Percentiles rank a stretch among this genome's conserved stretches.
phyloP scores from a whole-genome alignment of 202 grass and related monocot genomes.

The Zoysia matrella region DNA sequence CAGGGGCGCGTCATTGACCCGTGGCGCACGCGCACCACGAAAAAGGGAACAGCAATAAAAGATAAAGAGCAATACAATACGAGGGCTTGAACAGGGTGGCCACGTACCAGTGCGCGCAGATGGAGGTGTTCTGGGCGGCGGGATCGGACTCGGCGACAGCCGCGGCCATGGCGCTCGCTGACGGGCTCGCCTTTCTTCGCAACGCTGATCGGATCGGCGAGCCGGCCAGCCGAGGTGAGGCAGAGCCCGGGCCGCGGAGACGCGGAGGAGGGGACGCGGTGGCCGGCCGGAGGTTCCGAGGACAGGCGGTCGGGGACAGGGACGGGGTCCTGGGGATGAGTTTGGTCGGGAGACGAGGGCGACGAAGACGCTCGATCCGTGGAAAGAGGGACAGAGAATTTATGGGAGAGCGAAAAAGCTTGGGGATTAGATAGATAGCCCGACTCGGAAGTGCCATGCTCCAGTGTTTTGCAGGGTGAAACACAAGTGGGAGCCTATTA shows the following conservation, averaged over 20 bases:
- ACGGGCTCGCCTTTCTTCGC: slow-evolving; percentile 7
- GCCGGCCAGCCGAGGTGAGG: too few species aligned
- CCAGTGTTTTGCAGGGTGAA: too few species aligned
- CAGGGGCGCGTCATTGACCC: slow-evolving; percentile 8
- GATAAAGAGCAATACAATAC: background rate
- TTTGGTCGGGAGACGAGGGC: slow-evolving; percentile 20
- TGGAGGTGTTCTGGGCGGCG: slow-evolving; percentile 42
- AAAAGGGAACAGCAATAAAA: background rate
- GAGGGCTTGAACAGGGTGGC: background rate
- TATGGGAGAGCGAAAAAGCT: slow-evolving; percentile 23
- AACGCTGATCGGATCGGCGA: slow-evolving; percentile 11
- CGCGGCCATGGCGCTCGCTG: slow-evolving; percentile 46
- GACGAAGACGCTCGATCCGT: background rate
- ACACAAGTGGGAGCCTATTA: too few species aligned
- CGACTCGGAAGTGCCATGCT: too few species aligned
- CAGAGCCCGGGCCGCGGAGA: background rate
- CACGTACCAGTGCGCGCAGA: slow-evolving; percentile 72
- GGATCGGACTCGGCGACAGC: slow-evolving; percentile 34
- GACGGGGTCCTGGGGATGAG: background rate
- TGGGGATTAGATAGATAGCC: slow-evolving; percentile 8
- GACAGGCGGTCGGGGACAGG: background rate
- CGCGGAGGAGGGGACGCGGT: background rate
- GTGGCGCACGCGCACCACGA: background rate
- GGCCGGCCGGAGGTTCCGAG: slow-evolving; percentile 33
- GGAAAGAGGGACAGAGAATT: slow-evolving; percentile 28